Base-by-base conservation (phyloP, 352 stramenopile species). In the Phytophthora kernoviae region DNA sequence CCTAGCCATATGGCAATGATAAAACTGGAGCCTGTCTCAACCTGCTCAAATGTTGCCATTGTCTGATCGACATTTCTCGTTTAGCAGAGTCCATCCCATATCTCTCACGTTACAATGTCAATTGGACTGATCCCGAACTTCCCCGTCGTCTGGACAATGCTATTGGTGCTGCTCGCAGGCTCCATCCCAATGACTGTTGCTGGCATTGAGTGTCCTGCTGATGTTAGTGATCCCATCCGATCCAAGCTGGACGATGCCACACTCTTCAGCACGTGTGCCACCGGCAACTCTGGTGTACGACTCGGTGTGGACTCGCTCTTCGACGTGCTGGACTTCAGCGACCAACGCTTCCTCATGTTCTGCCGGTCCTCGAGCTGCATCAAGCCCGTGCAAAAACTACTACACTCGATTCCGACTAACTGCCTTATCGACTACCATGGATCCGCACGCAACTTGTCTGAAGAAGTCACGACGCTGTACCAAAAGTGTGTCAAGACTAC, bases 301-400 rank as follows among this genome's bases (percentile, higher is more conserved):
- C 20, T 46, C 36, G 1, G 59, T n/a, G 34, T 50, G 2, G 26
- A 39, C 18, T 62, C 47, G 15, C 57, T 72, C 5, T 65, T 68
- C 26, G 63, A 72, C 47, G 58, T 64, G 30, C 52, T 49, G 27
- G 21, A 55, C 9, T 59, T 72, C 37, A 64, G 50, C 11, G 50
- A 67, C 5, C 46, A 45, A 14, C 39, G 68, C 26, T 68, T 72
- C 27, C 64, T 68, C 36, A 18, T 40, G 27, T 72, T 68, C 27
- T 72, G 64, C 32, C 58, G 58, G n/a, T 37, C 64, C 14, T 15
- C 52, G 5, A 30, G 14, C 10, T 72, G 64, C 36, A 54, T 72
- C 7, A 54, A 67, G 7, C 58, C 64, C 4, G 53, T 72, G 9
- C 18, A 64, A 17, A 33, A 11, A 5, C 46, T 72, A 18, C 46